Evolutionary conservation across 2,329 filamentous ascomycete genomes (phyloP).

Genomic region (Alternaria sp.): DNA sequence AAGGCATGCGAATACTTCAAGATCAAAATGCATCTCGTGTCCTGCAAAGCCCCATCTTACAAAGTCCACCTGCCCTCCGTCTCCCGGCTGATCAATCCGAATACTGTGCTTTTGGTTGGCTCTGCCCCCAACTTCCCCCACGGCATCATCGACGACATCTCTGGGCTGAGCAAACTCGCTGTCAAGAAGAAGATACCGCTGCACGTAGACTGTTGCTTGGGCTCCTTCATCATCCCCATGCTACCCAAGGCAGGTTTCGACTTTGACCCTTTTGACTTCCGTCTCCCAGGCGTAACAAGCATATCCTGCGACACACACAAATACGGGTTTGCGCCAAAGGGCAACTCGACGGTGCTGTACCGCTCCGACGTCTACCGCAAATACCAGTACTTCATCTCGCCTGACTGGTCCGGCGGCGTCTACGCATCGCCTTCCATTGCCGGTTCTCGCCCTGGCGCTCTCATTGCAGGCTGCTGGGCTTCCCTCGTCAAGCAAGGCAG

Average conservation of each 20-base stretch:
- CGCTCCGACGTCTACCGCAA: constrained; percentile 78
- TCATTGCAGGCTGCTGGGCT: constrained; percentile 97
- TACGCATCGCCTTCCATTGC: constrained; percentile 94
- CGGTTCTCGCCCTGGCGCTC: constrained; percentile 87
- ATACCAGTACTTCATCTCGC: constrained; percentile 96
- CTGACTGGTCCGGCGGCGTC: constrained; percentile 94
- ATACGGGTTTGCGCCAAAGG: constrained; percentile 98
- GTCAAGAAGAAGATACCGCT: constrained; percentile 81
- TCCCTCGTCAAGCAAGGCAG: constrained; percentile 89
- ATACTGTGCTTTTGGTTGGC: constrained; percentile 92
- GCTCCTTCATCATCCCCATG: constrained; percentile 92
- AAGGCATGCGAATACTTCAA: constrained; percentile 96
- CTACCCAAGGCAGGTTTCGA: constrained; percentile 94
- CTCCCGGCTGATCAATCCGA: constrained; percentile 86
- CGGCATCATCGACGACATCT: constrained; percentile 96
- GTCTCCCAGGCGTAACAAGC: constrained; percentile 89
- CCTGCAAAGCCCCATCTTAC: constrained; percentile 84
- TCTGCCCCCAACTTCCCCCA: constrained; percentile 98
- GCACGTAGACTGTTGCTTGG: constrained; percentile 97
- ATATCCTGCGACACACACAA: constrained; percentile 99
- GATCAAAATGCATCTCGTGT: constrained; percentile 90
- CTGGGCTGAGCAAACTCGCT: constrained; percentile 82
- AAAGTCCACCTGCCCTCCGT: constrained; percentile 83
- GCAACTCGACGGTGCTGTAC: constrained; percentile 93
- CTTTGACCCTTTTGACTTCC: constrained; percentile 88